These are phyloP conservation scores for Solanum arcanum DNA, from an alignment of 257 asterid species.

Conservation along the genomic window DNA sequence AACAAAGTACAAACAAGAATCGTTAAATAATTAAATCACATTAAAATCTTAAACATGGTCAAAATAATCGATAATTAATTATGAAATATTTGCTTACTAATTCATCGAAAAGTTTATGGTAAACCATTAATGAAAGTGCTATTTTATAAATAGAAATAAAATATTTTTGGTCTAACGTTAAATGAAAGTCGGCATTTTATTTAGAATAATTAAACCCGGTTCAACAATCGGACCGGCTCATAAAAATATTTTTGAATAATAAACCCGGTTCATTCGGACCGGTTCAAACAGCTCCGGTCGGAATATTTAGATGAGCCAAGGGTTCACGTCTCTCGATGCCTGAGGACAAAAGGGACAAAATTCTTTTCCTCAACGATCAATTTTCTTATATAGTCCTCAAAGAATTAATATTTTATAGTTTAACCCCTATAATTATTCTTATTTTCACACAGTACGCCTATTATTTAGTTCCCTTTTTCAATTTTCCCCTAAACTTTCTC, in stretches of 20 bases:
- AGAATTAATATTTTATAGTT: neutral
- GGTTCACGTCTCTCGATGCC: conserved; percentile 17
- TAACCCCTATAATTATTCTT: neutral
- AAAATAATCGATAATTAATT: neutral
- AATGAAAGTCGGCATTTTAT: neutral
- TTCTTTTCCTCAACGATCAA: conserved; percentile 7
- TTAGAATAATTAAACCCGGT: neutral
- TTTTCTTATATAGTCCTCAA: neutral
- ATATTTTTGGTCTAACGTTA: neutral
- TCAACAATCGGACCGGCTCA: neutral
- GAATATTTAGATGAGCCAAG: conserved; percentile 19
- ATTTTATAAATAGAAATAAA: neutral
- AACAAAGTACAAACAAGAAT: neutral
- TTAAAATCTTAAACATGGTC: neutral
- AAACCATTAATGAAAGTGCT: neutral
- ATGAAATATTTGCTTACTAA: neutral
- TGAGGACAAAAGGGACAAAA: neutral
- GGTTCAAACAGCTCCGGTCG: neutral
- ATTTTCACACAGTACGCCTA: neutral
- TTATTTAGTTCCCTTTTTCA: neutral
- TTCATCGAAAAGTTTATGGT: neutral
- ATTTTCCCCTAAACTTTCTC: neutral
- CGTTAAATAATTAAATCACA: neutral
- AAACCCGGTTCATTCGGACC: neutral
- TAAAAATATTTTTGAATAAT: neutral